A percentile compares a stretch with the other conserved stretches of the same genome.
These are phyloP conservation scores for Pistacia atlantica DNA, from an alignment of 345 rosid species.

Conservation along the genomic window DNA sequence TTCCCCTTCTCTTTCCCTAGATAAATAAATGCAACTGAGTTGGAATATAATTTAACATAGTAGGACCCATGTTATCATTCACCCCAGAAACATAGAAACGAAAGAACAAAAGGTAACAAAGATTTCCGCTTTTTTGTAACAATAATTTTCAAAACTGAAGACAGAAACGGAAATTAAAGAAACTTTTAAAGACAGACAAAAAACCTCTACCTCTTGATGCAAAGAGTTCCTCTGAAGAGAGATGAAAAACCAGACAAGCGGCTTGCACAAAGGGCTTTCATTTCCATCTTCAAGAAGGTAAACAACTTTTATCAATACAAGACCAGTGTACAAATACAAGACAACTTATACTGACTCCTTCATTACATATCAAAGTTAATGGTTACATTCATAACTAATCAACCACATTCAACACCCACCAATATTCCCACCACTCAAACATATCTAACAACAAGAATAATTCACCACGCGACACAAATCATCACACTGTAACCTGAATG, in stretches of 20 bases:
- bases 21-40: not conserved
- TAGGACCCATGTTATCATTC: not conserved
- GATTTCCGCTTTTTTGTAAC: not conserved
- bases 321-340: not conserved
- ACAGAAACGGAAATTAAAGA: not conserved
- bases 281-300: slow-evolving; percentile 9
- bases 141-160: not conserved
- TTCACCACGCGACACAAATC: too few relatives aligned
- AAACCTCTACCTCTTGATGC: slow-evolving; percentile 28
- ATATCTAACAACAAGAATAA: too few relatives aligned
- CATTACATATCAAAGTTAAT: not conserved
- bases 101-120: not conserved
- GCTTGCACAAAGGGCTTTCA: slow-evolving; percentile 32
- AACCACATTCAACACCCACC: not conserved
- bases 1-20: not conserved
- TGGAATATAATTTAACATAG: not conserved
- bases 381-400: not conserved
- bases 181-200: too few relatives aligned
- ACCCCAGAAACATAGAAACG: not conserved
- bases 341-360: not conserved
- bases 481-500: too few relatives aligned
- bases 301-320: not conserved
- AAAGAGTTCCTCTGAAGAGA: slow-evolving; percentile 28
- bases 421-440: too few relatives aligned
- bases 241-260: slow-evolving; percentile 28